Percentiles rank a stretch among this genome's conserved stretches.
These are phyloP conservation scores for Cryptosporidium viatorum DNA, from an alignment of 169 alveolate species.

Conservation along the genomic window DNA sequence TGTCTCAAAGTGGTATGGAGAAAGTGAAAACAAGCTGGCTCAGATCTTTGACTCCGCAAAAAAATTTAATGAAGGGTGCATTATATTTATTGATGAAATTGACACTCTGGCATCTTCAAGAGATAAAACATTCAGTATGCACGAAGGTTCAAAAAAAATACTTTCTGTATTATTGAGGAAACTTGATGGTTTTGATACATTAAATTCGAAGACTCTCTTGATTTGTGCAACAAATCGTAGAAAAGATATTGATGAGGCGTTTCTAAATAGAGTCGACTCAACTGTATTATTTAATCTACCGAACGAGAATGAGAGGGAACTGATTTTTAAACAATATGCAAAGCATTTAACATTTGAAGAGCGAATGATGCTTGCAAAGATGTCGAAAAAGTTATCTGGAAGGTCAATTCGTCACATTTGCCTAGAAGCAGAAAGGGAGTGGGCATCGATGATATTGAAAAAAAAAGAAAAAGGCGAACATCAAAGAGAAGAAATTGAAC, in stretches of 20 bases:
- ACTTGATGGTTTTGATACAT: slow-evolving; percentile 88
- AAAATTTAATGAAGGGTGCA: slow-evolving; percentile 82
- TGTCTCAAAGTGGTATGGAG: slow-evolving; percentile 90
- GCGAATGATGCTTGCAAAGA: slow-evolving; percentile 79
- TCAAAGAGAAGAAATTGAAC: neutral
- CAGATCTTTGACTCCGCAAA: slow-evolving; percentile 85
- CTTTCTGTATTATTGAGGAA: slow-evolving; percentile 86
- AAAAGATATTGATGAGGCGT: slow-evolving; percentile 88
- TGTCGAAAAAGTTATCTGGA: slow-evolving; percentile 81
- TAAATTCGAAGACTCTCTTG: slow-evolving; percentile 81
- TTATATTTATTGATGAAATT: slow-evolving; percentile 89
- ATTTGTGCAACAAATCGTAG: slow-evolving; percentile 90
- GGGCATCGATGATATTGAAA: slow-evolving; percentile 86
- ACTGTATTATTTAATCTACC: slow-evolving; percentile 84
- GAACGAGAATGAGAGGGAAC: slow-evolving; percentile 82
- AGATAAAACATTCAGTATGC: slow-evolving; percentile 83
- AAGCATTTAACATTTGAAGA: slow-evolving; percentile 80
- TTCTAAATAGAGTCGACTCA: slow-evolving; percentile 81
- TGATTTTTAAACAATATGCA: slow-evolving; percentile 86
- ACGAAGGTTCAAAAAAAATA: slow-evolving; percentile 88
- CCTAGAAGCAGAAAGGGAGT: slow-evolving; percentile 90
- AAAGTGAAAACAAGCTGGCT: slow-evolving; percentile 85
- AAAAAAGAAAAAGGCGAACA: slow-evolving; percentile 78
- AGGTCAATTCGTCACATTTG: slow-evolving; percentile 85
- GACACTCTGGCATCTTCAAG: slow-evolving; percentile 88